These are phyloP conservation scores for Pythium plurisporium DNA, from an alignment of 352 stramenopile species.

Conservation along the genomic window DNA sequence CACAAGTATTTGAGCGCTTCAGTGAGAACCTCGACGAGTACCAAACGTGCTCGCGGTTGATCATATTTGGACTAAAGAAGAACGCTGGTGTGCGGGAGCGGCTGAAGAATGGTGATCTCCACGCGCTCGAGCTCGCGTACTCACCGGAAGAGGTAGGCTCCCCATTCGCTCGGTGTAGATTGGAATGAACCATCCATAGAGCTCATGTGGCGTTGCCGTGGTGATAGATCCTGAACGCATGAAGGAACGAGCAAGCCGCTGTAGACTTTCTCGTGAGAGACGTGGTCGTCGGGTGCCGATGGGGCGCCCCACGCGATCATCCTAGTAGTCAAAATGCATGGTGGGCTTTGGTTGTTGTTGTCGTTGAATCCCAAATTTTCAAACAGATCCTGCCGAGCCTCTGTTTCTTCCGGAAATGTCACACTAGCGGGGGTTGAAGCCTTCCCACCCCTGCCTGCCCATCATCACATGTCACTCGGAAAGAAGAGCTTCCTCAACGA, in stretches of 20 bases:
- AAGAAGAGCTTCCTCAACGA: background rate
- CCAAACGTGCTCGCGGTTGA: constrained; percentile 60
- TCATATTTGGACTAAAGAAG: constrained; percentile 76
- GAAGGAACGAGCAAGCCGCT: too few relatives aligned
- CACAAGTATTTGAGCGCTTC: constrained; percentile 73
- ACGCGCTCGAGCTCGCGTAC: constrained; percentile 73
- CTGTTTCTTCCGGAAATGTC: constrained; percentile 4
- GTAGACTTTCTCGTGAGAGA: too few relatives aligned
- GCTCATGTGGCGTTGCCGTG: background rate
- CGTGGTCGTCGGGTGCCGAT: too few relatives aligned
- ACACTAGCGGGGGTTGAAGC: constrained; percentile 12
- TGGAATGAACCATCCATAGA: background rate
- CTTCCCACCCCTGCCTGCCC: too few relatives aligned
- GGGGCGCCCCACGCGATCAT: too few relatives aligned
- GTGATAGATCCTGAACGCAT: background rate
- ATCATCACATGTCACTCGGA: background rate
- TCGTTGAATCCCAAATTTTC: background rate
- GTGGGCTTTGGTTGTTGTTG: background rate
- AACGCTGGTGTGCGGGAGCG: constrained; percentile 59
- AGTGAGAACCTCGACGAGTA: constrained; percentile 79
- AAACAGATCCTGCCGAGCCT: background rate
- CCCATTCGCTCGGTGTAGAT: background rate
- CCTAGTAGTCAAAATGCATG: background rate
- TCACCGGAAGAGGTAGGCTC: constrained; percentile 54
- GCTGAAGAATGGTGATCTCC: constrained; percentile 56